phyloP scores from a whole-genome alignment of 495 filamentous ascomycete species.

The Talaromyces liani region DNA sequence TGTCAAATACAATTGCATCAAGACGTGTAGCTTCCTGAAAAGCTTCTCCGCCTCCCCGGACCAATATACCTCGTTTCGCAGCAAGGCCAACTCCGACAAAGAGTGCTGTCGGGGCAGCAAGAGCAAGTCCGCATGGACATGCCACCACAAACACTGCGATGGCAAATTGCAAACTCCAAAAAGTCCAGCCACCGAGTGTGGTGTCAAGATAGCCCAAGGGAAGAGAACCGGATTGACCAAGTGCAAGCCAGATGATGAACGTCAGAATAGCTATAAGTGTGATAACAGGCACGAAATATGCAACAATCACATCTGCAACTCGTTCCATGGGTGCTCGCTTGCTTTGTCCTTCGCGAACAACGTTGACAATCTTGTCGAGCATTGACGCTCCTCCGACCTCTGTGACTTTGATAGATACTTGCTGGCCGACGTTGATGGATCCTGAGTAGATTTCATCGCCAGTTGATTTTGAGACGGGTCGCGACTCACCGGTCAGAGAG shows the following conservation, averaged over 20 bases:
- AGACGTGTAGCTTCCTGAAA: slow-evolving; percentile 88
- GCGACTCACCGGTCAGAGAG: slow-evolving; percentile 83
- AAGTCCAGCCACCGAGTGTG: slow-evolving; percentile 68
- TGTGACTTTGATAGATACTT: slow-evolving; percentile 63
- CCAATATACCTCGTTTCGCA: slow-evolving; percentile 80
- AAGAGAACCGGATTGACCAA: slow-evolving; percentile 63
- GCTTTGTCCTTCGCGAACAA: slow-evolving; percentile 87
- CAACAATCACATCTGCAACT: slow-evolving; percentile 74
- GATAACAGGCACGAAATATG: slow-evolving; percentile 84
- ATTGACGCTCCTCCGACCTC: slow-evolving; percentile 71
- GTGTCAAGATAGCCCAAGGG: slow-evolving; percentile 59
- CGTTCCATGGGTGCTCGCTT: slow-evolving; percentile 80
- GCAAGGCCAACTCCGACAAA: slow-evolving; percentile 88
- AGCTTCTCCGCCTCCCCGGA: slow-evolving; percentile 92
- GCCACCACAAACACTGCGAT: slow-evolving; percentile 94
- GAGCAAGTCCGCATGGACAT: slow-evolving; percentile 86
- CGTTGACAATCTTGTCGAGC: slow-evolving; percentile 85
- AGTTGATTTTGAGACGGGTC: slow-evolving; percentile 58
- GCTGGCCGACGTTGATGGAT: slow-evolving; percentile 72
- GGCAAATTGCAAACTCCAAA: slow-evolving; percentile 85
- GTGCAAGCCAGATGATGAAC: slow-evolving; percentile 73
- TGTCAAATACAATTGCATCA: slow-evolving; percentile 89
- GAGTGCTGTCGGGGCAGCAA: slow-evolving; percentile 88
- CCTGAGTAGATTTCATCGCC: slow-evolving; percentile 77
- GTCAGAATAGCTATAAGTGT: slow-evolving; percentile 74